These are phyloP conservation scores for Hortiboletus flavorubellus DNA, from an alignment of 768 basidiomycete genomes.

Conservation along the genomic window DNA sequence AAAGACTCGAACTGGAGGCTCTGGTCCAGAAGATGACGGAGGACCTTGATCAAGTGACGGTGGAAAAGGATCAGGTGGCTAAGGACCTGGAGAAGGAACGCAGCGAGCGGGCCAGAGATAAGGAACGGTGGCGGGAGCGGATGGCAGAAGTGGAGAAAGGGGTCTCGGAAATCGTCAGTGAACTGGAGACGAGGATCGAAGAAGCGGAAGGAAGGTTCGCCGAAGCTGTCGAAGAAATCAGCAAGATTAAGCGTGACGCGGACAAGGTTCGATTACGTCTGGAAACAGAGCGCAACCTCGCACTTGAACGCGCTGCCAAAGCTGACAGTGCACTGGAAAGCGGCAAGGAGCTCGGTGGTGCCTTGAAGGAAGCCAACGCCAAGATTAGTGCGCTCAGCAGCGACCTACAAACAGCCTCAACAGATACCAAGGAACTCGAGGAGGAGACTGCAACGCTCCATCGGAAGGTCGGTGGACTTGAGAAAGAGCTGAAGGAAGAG, in stretches of 20 bases:
- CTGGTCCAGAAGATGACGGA: conserved; percentile 38
- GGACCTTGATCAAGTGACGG: conserved; percentile 38
- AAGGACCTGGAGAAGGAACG: conserved; percentile 52
- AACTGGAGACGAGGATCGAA: conserved; percentile 54
- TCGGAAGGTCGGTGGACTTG: conserved; percentile 50
- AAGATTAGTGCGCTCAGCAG: conserved; percentile 51
- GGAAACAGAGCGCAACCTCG: conserved; percentile 52
- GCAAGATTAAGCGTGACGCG: conserved; percentile 40
- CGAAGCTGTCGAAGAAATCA: conserved; percentile 38
- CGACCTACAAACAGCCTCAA: conserved; percentile 51
- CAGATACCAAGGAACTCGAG: conserved; percentile 59
- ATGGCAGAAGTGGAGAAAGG: conserved; percentile 71
- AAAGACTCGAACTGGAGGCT: conserved; percentile 54
- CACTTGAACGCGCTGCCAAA: conserved; percentile 57
- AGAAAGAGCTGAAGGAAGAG: conserved; percentile 56
- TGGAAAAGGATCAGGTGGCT: conserved; percentile 45
- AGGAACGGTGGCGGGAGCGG: conserved; percentile 65
- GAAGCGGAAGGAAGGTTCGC: conserved; percentile 48
- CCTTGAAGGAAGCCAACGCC: conserved; percentile 63
- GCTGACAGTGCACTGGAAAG: conserved; percentile 62
- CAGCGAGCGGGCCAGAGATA: conserved; percentile 58
- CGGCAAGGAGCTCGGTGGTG: conserved; percentile 65
- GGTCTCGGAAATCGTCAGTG: conserved; percentile 62
- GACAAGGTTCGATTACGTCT: conserved; percentile 44
- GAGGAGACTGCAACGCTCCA: conserved; percentile 55